Evolutionary conservation across 257 asterid genomes (phyloP).

Genomic region (Gardenia jasminoides): DNA sequence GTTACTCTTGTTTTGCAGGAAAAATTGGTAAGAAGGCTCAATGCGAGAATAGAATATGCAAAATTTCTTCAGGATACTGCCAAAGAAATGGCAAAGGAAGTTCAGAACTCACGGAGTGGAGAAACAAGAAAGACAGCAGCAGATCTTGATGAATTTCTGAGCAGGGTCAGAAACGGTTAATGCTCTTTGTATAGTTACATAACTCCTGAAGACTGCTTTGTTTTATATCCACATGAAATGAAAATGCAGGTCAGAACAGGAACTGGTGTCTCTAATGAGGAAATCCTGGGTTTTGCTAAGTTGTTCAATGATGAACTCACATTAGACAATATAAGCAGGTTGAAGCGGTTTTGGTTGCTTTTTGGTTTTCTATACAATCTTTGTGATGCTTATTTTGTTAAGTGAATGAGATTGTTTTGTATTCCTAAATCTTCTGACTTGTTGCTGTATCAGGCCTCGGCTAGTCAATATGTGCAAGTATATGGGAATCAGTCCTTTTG

Average conservation of each 20-base stretch:
- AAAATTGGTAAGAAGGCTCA: slow-evolving; percentile 70
- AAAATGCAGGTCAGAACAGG: slow-evolving; percentile 78
- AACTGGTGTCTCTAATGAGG: slow-evolving; percentile 76
- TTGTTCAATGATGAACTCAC: slow-evolving; percentile 96
- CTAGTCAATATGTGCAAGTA: slow-evolving; percentile 94
- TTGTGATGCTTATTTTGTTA: background rate
- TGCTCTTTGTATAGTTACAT: slow-evolving; percentile 5
- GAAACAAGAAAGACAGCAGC: slow-evolving; percentile 82
- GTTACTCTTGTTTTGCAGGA: slow-evolving; percentile 45
- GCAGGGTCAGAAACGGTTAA: slow-evolving; percentile 44
- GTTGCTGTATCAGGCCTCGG: slow-evolving; percentile 64
- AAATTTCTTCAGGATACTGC: slow-evolving; percentile 87
- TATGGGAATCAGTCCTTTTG: slow-evolving; percentile 82
- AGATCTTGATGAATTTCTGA: slow-evolving; percentile 82
- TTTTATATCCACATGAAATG: slow-evolving; percentile 14
- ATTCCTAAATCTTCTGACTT: background rate
- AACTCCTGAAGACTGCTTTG: slow-evolving; percentile 17
- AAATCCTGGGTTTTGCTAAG: slow-evolving; percentile 84
- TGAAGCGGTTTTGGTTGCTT: slow-evolving; percentile 19
- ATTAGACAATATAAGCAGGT: slow-evolving; percentile 92
- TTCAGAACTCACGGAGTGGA: slow-evolving; percentile 77
- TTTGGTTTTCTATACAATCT: background rate
- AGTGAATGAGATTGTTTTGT: background rate
- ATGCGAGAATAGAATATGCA: slow-evolving; percentile 80
- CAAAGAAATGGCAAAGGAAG: slow-evolving; percentile 89